Base-by-base conservation (phyloP, 2,329 filamentous ascomycete species). In the Microsporum canis region DNA sequence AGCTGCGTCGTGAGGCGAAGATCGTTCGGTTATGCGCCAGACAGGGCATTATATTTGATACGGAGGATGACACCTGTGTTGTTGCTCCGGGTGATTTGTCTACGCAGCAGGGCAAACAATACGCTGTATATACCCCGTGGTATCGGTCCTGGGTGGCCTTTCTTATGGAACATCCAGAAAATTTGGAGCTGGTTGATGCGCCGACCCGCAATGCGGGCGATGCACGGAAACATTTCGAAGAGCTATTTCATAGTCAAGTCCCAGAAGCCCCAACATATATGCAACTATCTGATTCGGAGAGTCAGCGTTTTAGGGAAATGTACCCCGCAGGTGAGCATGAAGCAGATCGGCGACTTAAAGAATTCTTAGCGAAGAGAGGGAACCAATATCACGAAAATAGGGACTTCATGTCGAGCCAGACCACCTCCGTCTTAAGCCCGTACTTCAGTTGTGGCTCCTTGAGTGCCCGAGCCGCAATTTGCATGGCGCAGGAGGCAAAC, bases 91-190 rank as follows among this genome's bases (percentile, higher is more conserved):
- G 89, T 0, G 75, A 78, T 41, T 73, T 95, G 41, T 75, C 75
- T 17, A 89, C 80, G 3, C 86, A 88, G 2, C 74, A 79, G 2
- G 89, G 90, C 1, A 89, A 83, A 60, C 89, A 92, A 68, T 95
- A 94, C 67, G 83, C 88, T 0, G 89, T 96, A 0, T 96, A 94
- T 67, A 84, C 80, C 1, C 91, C 90, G 0, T 96, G 90, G 89
- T 92, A 82, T 70, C 80, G 85, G 14, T 69, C 87, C 0, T 96
- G 91, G 90, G 74, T 91, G 27, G 81, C 82, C 3, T 82, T 91
- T 66, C 68, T 95, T 3, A 85, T 91, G 63, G 78, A 81, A 2
- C 84, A 95, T 64, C 81, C 82, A 0, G 80, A 89, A 12, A 75
- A 89, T 0, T 74, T 95, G 0, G 79, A 86, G 39, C 73, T 84